These are phyloP conservation scores for Zasmidium citrigriseum DNA, from an alignment of 2,329 filamentous ascomycete species.

Conservation along the genomic window DNA sequence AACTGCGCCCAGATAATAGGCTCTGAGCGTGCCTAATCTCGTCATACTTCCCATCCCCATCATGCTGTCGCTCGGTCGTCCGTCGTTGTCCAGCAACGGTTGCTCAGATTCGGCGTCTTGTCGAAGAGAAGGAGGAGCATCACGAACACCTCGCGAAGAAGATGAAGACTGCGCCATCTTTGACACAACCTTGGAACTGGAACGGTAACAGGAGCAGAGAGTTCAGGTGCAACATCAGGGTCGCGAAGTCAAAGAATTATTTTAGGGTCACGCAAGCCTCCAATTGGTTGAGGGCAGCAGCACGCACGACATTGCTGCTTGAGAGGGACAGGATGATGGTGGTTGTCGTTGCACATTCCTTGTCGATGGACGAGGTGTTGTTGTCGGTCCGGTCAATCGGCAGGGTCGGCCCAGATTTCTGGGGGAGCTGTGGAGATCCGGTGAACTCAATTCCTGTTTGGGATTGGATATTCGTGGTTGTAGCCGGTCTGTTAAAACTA, in stretches of 20 bases:
- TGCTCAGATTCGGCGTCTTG: background rate
- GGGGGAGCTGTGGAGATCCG: background rate
- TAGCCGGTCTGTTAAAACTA: background rate
- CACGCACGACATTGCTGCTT: background rate
- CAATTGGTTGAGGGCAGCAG: background rate
- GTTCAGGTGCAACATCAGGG: background rate
- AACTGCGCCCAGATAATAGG: constrained; percentile 54
- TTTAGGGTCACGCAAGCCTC: background rate
- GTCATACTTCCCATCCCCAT: constrained; percentile 1
- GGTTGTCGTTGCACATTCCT: background rate
- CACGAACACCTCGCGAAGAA: too few relatives aligned
- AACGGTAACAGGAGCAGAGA: background rate
- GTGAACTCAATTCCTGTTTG: background rate
- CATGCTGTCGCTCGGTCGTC: background rate
- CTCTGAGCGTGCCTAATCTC: constrained; percentile 44
- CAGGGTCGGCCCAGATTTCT: background rate
- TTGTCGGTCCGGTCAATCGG: background rate
- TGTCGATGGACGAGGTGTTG: background rate
- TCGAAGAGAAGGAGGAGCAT: background rate
- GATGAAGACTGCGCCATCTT: background rate
- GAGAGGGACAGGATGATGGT: background rate
- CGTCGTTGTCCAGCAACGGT: background rate
- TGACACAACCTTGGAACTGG: too few relatives aligned
- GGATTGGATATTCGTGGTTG: background rate
- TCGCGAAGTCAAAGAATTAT: background rate